Percentiles rank a stretch among this genome's conserved stretches.
These are phyloP conservation scores for Microcera coccophila DNA, from an alignment of 2,329 filamentous ascomycete genomes.

Conservation along the genomic window DNA sequence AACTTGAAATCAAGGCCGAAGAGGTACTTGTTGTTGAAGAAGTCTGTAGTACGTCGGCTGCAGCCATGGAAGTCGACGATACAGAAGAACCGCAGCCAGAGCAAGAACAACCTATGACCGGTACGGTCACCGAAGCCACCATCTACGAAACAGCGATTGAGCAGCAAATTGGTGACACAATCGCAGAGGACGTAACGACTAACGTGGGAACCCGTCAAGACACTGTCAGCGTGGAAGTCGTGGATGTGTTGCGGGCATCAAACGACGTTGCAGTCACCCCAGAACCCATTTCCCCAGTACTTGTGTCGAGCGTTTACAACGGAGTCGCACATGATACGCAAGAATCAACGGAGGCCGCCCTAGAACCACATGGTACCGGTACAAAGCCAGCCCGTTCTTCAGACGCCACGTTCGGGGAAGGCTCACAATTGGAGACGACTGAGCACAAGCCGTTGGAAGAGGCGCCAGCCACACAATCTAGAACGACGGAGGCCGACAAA, in stretches of 20 bases:
- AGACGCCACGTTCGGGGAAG: constrained; percentile 17
- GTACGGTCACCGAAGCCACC: constrained; percentile 5
- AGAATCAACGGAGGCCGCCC: constrained; percentile 3
- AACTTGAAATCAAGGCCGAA: constrained; percentile 1
- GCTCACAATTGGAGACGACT: constrained; percentile 4
- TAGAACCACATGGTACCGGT: constrained; percentile 5
- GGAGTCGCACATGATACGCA: constrained; percentile 2
- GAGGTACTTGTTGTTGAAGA: constrained; percentile 2
- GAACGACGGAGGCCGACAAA: constrained; percentile 1
- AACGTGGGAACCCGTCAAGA: constrained; percentile 3
- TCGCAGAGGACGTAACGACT: constrained; percentile 3
- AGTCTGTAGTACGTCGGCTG: neutral
- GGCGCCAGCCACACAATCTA: constrained; percentile 3
- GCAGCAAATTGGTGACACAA: constrained; percentile 8
- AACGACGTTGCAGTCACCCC: constrained; percentile 8
- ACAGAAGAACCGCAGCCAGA: neutral
- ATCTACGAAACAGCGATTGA: constrained; percentile 11
- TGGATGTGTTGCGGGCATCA: constrained; percentile 3
- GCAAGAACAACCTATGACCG: constrained; percentile 2
- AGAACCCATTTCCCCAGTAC: constrained; percentile 8
- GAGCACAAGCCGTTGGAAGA: constrained; percentile 1
- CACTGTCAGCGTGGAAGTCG: no score
- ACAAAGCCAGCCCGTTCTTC: constrained; percentile 6
- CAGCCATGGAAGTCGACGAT: constrained; percentile 24
- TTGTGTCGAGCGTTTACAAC: constrained; percentile 3